Evolutionary conservation across 2,329 filamentous ascomycete genomes (phyloP), one percentile per base, ranked within the genome.

Genomic region (Aspergillus ustus): DNA sequence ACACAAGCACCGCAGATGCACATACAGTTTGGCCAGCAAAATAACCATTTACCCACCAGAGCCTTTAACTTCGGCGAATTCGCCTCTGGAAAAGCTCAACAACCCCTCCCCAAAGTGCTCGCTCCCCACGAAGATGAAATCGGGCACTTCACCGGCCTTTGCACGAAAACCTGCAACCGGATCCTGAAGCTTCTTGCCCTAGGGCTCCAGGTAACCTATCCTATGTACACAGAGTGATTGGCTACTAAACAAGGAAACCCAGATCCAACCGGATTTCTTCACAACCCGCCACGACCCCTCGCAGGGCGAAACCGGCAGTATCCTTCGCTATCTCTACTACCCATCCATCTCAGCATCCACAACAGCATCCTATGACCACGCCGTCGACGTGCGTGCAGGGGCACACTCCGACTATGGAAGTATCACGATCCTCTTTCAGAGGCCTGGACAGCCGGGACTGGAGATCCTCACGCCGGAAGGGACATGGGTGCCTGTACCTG

Each of bases 41-140:
- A 46, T 53, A 63, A 49, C 57, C 59, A 34, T 45, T 9, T 31
- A n/a, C 49, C 19, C 20, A 17, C 43, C 67, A 95, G 93, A 81
- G 92, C 90, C 43, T 94, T 98, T 83, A 99, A 98, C 80, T 90
- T 98, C 72, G 92, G 90, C 66, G 87, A 92, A 68, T 96, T 95
- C 73, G 73, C 81, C 60, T 69, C 87, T 64, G 84, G 87, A 67
- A 87, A 88, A 77, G 85, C 90, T 15, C 87, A 90, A 64, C 94
- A 98, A 75, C 89, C 90, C 8, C 82, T 98, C 1, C 93, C 94
- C 0, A 71, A 81, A 1, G 82, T 86, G 7, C 82, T 98, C 2
- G 73, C 79, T 17, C 67, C 82, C 1, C 82, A 91, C 63, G 85
- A 91, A 70, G 69, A 80, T 7, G 82, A 88, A 19, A 82, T 97